Conservation (phyloP, 768 basidiomycete genomes). For the Myochromella boudieri region DNA sequence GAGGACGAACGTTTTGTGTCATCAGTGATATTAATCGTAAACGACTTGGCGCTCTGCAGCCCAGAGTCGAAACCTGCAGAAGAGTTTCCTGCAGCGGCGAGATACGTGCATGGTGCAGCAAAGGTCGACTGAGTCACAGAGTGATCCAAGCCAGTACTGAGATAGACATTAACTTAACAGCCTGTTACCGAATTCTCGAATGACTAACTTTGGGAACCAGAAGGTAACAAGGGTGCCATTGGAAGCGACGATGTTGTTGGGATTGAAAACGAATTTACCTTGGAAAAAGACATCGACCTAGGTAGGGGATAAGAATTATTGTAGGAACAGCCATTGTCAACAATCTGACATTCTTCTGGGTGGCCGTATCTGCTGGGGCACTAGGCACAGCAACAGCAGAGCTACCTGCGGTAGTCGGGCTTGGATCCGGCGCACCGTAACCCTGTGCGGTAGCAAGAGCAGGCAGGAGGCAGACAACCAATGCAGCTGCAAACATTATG, state of each 20-base stretch:
- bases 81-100: constrained; percentile 35
- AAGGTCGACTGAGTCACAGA: constrained; percentile 61
- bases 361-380: constrained; percentile 35
- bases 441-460: constrained; percentile 37
- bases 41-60: constrained; percentile 34
- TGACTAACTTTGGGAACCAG: constrained; percentile 46
- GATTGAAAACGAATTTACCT: constrained; percentile 40
- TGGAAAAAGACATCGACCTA: constrained; percentile 45
- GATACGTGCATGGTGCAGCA: constrained; percentile 48
- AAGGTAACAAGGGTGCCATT: constrained; percentile 55
- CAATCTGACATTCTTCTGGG: constrained; percentile 37
- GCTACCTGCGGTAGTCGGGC: constrained; percentile 23
- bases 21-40: constrained; percentile 48
- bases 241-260: constrained; percentile 43
- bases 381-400: constrained; percentile 33
- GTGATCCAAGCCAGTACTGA: constrained; percentile 39
- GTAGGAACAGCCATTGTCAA: neutral
- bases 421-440: constrained; percentile 25
- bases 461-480: constrained; percentile 29
- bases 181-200: neutral
- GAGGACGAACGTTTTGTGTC: constrained; percentile 42
- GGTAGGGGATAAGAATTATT: neutral
- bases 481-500: constrained; percentile 31
- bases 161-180: constrained; percentile 9
- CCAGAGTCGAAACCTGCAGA: constrained; percentile 57